Evolutionary conservation across 2,329 filamentous ascomycete genomes (phyloP), one percentile per base, ranked within the genome.

Genomic region (Aspergillus brasiliensis): DNA sequence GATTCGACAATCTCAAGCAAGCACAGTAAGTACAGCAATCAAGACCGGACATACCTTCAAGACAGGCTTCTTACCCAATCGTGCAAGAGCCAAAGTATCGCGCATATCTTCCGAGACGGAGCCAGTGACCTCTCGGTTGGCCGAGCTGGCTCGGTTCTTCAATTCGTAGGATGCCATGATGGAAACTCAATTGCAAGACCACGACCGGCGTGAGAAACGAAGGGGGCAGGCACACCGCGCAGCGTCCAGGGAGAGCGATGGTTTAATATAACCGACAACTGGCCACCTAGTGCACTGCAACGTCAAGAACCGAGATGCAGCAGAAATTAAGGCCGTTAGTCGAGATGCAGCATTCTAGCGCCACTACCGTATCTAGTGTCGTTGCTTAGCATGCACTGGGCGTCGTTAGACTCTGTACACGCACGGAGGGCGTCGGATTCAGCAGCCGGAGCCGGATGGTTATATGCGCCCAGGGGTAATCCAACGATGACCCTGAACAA

Each of bases 61-160:
- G 40, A 66, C 61, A 8, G 63, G 42, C 42, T 62, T 67, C 57
- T 68, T 68, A 4, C 66, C 66, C 49, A 68, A 11, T 15, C 64
- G 54, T 17, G 59, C 64, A n/a, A 68, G 57, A 21, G 58, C 46
- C 5, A 51, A 6, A 15, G 57, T 48, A 57, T 67, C 65, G 15
- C 53, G 57, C 19, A 61, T 53, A n/a, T 51, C 37, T 4, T 27
- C 42, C 28, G 15, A 21, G 10, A 21, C 38, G 8, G 23, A 8
- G 19, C 25, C 38, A 38, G 11, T 11, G 11, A 51, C 25, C 46
- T 53, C 46, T 17, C 40, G 27, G 25, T 57, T 42, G 10, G 25
- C 47, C 19, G 44, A 56, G 25, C 15, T 49, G 8, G 27, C 21
- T 19, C 27, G 34, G 19, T 53, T 28, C 11, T 63, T 56, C 56